Evolutionary conservation across 257 asterid species (phyloP).

Genomic region (Eustoma russellianum): DNA sequence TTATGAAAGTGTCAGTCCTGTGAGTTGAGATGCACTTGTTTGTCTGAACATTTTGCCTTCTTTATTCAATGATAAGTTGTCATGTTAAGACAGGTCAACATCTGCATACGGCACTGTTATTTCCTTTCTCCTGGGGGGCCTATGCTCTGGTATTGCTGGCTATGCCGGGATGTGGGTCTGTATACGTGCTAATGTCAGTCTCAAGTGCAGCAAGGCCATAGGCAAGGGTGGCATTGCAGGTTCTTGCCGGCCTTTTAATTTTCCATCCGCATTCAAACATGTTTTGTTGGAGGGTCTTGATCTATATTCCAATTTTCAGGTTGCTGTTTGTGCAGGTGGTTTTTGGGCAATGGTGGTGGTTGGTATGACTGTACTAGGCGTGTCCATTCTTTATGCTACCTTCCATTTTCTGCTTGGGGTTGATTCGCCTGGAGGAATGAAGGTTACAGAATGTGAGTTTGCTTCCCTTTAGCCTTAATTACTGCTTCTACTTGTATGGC

Average conservation of each 20-base stretch:
- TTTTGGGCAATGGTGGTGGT: slow-evolving; percentile 94
- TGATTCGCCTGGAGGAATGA: slow-evolving; percentile 81
- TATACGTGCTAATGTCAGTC: slow-evolving; percentile 97
- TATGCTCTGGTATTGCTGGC: slow-evolving; percentile 98
- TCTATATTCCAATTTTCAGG: slow-evolving; percentile 37
- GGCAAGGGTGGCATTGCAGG: slow-evolving; percentile 97
- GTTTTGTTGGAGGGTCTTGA: slow-evolving; percentile 1
- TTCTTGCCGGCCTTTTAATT: slow-evolving; percentile 18
- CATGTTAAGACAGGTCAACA: slow-evolving; percentile 47
- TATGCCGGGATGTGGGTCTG: slow-evolving; percentile 99
- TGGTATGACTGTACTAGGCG: slow-evolving; percentile 96
- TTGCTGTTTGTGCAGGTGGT: slow-evolving; percentile 99
- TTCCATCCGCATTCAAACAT: slow-evolving; percentile 7
- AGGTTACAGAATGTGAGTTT: slow-evolving; percentile 82
- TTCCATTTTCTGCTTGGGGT: slow-evolving; percentile 89
- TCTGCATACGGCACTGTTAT: slow-evolving; percentile 82
- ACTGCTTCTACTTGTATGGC: not conserved
- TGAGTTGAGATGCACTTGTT: not conserved
- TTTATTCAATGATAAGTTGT: slow-evolving; percentile 2
- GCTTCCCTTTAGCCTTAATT: slow-evolving; percentile 13
- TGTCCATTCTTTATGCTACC: slow-evolving; percentile 76
- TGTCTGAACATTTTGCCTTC: not conserved
- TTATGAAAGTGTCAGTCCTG: slow-evolving; percentile 39
- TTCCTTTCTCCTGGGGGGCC: slow-evolving; percentile 89
- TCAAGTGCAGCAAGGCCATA: slow-evolving; percentile 99